A percentile compares a stretch with the other conserved stretches of the same genome.
Evolutionary conservation across 768 basidiomycete species (phyloP).

Genomic region (Leccinum sublutescens): DNA sequence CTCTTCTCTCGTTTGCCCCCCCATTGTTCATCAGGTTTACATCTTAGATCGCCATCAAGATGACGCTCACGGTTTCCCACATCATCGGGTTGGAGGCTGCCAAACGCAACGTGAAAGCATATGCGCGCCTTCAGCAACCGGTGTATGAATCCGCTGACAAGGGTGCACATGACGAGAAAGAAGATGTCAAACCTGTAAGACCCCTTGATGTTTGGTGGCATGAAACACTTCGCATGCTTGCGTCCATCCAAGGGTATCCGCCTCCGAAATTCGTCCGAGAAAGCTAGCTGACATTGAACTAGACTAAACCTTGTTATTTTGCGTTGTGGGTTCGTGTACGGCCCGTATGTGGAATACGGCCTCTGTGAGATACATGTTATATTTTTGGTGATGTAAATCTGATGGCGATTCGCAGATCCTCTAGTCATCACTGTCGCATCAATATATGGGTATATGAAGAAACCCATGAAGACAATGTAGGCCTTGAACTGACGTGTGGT

Average conservation of each 20-base stretch:
- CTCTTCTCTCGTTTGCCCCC: background rate
- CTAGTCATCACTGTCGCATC: conserved; percentile 72
- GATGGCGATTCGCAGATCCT: conserved; percentile 47
- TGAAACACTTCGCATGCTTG: conserved; percentile 73
- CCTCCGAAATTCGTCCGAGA: background rate
- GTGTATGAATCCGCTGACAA: conserved; percentile 77
- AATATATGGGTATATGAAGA: conserved; percentile 78
- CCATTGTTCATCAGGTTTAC: conserved; percentile 6
- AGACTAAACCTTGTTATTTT: conserved; percentile 82
- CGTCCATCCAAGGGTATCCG: conserved; percentile 65
- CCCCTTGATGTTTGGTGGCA: conserved; percentile 86
- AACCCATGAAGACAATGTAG: conserved; percentile 84
- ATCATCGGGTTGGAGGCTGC: conserved; percentile 75
- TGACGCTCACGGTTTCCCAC: conserved; percentile 68
- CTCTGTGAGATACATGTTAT: conserved; percentile 44
- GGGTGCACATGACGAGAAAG: conserved; percentile 64
- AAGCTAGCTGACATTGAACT: conserved; percentile 9
- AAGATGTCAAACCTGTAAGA: conserved; percentile 68
- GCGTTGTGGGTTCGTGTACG: conserved; percentile 73
- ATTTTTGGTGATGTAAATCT: conserved; percentile 11
- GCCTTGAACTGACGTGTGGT: conserved; percentile 22
- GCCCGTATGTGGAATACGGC: conserved; percentile 75
- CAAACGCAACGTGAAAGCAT: conserved; percentile 74
- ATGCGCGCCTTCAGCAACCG: conserved; percentile 73
- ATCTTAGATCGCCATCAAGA: conserved; percentile 69